Percentiles rank a stretch among this genome's conserved stretches.
Conservation (phyloP, 768 basidiomycete genomes). For the Lyophyllum decastes region DNA sequence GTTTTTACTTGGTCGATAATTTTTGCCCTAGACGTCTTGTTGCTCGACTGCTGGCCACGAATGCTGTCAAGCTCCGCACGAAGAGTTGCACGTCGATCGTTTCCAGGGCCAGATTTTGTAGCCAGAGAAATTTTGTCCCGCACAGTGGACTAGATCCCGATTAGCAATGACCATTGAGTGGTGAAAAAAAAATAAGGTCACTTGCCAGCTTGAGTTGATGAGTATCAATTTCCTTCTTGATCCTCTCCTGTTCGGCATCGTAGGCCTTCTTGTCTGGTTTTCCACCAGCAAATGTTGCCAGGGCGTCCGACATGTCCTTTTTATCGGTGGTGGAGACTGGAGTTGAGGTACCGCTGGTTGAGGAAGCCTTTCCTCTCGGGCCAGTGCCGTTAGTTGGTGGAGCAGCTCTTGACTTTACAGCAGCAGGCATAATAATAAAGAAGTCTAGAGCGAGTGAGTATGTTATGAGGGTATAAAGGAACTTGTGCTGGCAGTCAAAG, state of each 20-base stretch:
- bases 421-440: conserved; percentile 40
- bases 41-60: conserved; percentile 75
- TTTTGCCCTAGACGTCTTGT: conserved; percentile 71
- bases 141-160: conserved; percentile 53
- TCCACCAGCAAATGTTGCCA: conserved; percentile 40
- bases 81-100: conserved; percentile 72
- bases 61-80: conserved; percentile 81
- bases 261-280: conserved; percentile 87
- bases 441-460: conserved; percentile 22
- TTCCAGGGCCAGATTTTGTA: conserved; percentile 60
- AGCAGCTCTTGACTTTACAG: conserved; percentile 57
- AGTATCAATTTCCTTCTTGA: conserved; percentile 83
- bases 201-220: conserved; percentile 81
- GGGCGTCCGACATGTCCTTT: conserved; percentile 45
- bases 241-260: conserved; percentile 80
- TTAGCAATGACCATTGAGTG: conserved; percentile 7
- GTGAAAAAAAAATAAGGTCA: conserved; percentile 18
- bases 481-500: conserved; percentile 18
- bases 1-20: conserved; percentile 77
- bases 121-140: conserved; percentile 74
- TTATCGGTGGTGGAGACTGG: conserved; percentile 43
- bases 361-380: conserved; percentile 41
- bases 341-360: conserved; percentile 50
- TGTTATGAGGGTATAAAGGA: conserved; percentile 19
- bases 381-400: conserved; percentile 40